Base-by-base conservation (phyloP, 208 protist species). In the Crithidia mellificae region DNA sequence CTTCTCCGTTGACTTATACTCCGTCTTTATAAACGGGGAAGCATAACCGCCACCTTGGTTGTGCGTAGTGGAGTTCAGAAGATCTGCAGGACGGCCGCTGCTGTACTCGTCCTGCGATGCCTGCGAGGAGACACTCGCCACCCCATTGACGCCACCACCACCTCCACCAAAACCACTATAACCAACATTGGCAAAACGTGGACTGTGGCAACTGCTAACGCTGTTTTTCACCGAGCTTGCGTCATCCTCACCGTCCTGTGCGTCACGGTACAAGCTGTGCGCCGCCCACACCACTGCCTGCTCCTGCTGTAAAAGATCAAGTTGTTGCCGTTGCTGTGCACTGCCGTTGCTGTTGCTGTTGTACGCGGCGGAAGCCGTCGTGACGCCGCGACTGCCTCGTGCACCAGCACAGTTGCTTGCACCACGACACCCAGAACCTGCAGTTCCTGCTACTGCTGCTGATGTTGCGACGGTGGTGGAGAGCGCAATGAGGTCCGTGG, bases 401-500 rank as follows among this genome's bases (percentile, higher is more conserved):
- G 20, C 19, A 46, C 43, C 4, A 63, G 25, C 32, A 63, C 43
- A n/a, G 58, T 54, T 36, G n/a, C n/a, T n/a, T n/a, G n/a, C n/a
- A n/a, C n/a, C n/a, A n/a, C n/a, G n/a, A n/a, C n/a, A n/a, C n/a
- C n/a, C n/a, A n/a, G n/a, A n/a, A n/a, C n/a, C n/a, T n/a, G n/a
- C n/a, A n/a, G n/a, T n/a, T n/a, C n/a, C n/a, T n/a, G n/a, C n/a
- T n/a, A n/a, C n/a, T n/a, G n/a, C n/a, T n/a, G n/a, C n/a, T n/a
- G n/a, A n/a, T n/a, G n/a, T n/a, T n/a, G n/a, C n/a, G n/a, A n/a
- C n/a, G n/a, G n/a, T n/a, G n/a, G n/a, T n/a, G n/a, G 66, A 39
- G 25, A 88, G 70, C 25, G 87, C 86, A 6, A 90, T 78, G 11
- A 95, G 67, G 63, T 95, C 89, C 0, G 80, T 91, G 6, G 77